These are phyloP conservation scores for Mucor velutinosus DNA, from an alignment of 371 early-diverging fungal genomes.

Conservation along the genomic window DNA sequence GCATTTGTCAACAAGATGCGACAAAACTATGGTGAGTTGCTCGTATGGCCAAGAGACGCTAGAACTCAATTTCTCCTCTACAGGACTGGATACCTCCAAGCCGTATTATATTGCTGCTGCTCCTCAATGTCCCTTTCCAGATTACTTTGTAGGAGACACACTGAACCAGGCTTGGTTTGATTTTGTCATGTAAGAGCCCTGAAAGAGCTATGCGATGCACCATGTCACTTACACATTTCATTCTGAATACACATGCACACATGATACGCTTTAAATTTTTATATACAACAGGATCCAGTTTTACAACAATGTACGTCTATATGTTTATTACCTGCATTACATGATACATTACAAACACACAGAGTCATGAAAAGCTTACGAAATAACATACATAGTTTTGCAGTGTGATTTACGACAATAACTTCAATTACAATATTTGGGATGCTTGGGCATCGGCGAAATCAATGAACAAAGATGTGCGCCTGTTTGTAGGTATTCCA, in stretches of 20 bases:
- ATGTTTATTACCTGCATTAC: neutral
- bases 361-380: neutral
- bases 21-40: constrained; percentile 23
- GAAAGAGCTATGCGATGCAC: neutral
- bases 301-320: constrained; percentile 25
- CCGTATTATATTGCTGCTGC: constrained; percentile 54
- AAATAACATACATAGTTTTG: constrained; percentile 22
- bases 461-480: constrained; percentile 61
- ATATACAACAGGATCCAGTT: constrained; percentile 21
- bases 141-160: constrained; percentile 50
- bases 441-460: constrained; percentile 66
- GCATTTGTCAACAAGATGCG: constrained; percentile 51
- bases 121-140: constrained; percentile 62
- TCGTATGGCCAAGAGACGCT: neutral
- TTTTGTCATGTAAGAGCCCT: constrained; percentile 34
- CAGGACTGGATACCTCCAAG: constrained; percentile 32
- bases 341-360: neutral
- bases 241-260: too few relatives aligned
- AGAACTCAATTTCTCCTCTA: neutral
- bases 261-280: neutral
- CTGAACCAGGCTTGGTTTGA: constrained; percentile 51
- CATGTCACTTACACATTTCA: neutral
- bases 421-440: constrained; percentile 56
- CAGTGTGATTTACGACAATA: constrained; percentile 15
- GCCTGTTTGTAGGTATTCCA: constrained; percentile 63